Evolutionary conservation across 345 rosid genomes (phyloP).

Genomic region (Gossypioides kirkii): DNA sequence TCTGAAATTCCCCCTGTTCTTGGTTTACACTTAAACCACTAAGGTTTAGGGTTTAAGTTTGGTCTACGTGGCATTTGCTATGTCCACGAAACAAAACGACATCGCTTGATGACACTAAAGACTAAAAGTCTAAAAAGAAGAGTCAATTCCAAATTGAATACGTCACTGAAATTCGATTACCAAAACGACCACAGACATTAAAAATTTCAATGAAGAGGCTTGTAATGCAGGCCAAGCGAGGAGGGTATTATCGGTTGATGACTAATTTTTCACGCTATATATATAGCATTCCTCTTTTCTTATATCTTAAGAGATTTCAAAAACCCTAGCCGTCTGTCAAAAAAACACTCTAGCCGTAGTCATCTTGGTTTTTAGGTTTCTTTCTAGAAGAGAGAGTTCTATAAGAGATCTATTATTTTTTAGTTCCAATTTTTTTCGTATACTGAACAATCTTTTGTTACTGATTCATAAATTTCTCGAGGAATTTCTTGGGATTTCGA

Average conservation of each 20-base stretch:
- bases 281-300: too few species aligned
- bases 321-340: too few species aligned
- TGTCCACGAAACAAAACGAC: not conserved
- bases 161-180: too few species aligned
- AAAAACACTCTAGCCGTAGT: too few species aligned
- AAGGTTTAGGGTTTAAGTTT: slow-evolving; percentile 12
- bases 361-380: not conserved
- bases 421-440: not conserved
- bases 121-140: not conserved
- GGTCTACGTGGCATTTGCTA: slow-evolving; percentile 2
- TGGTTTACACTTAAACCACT: not conserved
- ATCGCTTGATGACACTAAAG: not conserved
- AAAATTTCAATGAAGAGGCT: too few species aligned
- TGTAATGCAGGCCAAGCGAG: too few species aligned
- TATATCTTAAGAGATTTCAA: too few species aligned
- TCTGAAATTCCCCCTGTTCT: not conserved
- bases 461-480: not conserved
- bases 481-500: not conserved
- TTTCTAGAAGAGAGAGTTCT: not conserved
- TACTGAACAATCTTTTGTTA: not conserved
- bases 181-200: too few species aligned
- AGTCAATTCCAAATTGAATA: not conserved
- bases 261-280: too few species aligned
- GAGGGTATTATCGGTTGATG: too few species aligned
- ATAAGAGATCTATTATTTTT: not conserved